Percentiles rank a stretch among this genome's conserved stretches.
Conservation (phyloP, 371 early-diverging fungal species). For the Saksenaea vasiformis region DNA sequence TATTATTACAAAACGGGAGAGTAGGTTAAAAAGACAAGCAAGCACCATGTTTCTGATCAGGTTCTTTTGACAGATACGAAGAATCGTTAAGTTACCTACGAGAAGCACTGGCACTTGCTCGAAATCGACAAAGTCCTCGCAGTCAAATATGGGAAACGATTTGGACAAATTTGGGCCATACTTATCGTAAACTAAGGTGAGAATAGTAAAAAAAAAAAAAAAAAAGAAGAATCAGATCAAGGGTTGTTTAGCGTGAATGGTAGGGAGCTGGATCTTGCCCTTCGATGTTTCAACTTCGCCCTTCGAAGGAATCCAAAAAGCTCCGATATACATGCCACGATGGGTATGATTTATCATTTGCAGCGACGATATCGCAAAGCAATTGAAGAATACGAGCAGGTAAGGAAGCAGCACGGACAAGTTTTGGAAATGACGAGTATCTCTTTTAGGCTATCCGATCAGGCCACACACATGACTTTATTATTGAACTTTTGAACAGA, state of each 20-base stretch:
- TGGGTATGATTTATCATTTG: conserved; percentile 57
- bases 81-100: conserved; percentile 55
- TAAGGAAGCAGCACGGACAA: not conserved
- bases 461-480: not conserved
- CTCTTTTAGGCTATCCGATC: not conserved
- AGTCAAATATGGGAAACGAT: conserved; percentile 58
- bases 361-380: conserved; percentile 48
- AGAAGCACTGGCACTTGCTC: conserved; percentile 52
- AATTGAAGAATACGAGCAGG: conserved; percentile 53
- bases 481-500: conserved; percentile 9
- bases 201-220: too few species aligned
- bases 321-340: conserved; percentile 27
- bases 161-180: conserved; percentile 74
- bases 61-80: conserved; percentile 39
- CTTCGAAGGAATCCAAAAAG: conserved; percentile 36
- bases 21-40: conserved; percentile 33
- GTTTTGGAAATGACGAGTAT: not conserved
- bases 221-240: not conserved
- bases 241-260: not conserved
- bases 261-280: conserved; percentile 54
- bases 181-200: conserved; percentile 65
- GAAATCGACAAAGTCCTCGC: conserved; percentile 39
- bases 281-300: conserved; percentile 50
- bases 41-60: not conserved
- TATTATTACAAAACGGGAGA: conserved; percentile 54